Base-by-base conservation (phyloP, 31 red algal species). In the Odonthalia washingtoniensis region DNA sequence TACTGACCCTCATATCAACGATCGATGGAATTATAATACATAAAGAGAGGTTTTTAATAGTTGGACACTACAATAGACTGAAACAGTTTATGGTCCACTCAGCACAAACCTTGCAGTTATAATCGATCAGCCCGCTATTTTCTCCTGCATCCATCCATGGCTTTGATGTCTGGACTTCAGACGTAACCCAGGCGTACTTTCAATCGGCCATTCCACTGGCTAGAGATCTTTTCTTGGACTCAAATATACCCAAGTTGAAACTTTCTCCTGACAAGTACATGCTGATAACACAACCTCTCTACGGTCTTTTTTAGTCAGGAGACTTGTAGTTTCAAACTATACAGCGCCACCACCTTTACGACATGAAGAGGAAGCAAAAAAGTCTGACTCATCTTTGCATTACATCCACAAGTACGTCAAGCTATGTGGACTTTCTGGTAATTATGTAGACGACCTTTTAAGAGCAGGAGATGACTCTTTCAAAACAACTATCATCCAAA, bases 31-130 rank as follows among this genome's bases (percentile, higher is more conserved):
- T 46, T 33, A 44, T 41, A 1, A 90, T 84, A 62, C 49, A 65
- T 27, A 85, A 85, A 41, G 79, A 66, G 3, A 1, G 89, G 65
- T 91, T 69, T 38, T 68, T 85, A 0, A 72, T 85, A 24, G 72
- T 30, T 3, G 77, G 87, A 1, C 77, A 82, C 42, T 39, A 65
- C 0, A 64, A 81, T 66, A 26, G 41, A 2, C 28, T 90, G n/a
- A 4, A 81, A 90, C 42, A 9, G 74, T 69, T 82, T 43, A 78
- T 91, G 80, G 80, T 79, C 17, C 89, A 91, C 72, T 84, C 69
- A 1, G 60, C 37, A 84, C 17, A 79, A 82, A 40, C 80, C n/a
- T n/a, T 70, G 36, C 39, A 70, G 3, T 91, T 53, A 3, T 68
- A 68, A 17, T 35, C 42, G 30, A 68, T 91, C 24, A 1, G 78